Evolutionary conservation across 106 monocot species (phyloP).

Genomic region (Cymbidium sinense): DNA sequence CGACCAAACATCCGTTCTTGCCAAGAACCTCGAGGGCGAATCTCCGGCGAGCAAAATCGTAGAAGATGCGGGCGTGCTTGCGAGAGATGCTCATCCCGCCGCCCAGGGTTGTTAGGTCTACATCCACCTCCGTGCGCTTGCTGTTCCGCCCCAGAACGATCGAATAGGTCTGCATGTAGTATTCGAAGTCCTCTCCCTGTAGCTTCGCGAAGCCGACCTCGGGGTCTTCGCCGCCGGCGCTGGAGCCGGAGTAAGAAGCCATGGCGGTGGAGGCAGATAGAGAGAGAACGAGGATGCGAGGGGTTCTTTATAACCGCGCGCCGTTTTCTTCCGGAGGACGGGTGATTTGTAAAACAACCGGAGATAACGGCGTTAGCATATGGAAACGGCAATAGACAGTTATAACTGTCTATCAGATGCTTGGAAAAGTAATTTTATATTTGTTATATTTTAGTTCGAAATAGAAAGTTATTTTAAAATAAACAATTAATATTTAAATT

Average conservation of each 20-base stretch:
- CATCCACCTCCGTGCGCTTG: constrained; percentile 75
- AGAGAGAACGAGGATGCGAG: not conserved
- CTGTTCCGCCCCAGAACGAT: constrained; percentile 84
- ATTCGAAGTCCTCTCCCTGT: constrained; percentile 91
- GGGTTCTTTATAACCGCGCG: not conserved
- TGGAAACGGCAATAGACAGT: not conserved
- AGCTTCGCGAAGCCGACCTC: constrained; percentile 92
- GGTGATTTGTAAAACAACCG: too few species aligned
- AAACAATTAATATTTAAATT: too few species aligned
- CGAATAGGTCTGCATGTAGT: constrained; percentile 97
- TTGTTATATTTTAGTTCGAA: too few species aligned
- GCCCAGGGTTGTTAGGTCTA: constrained; percentile 70
- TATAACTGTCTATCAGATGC: not conserved
- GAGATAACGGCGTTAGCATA: not conserved
- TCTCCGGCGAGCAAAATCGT: constrained; percentile 71
- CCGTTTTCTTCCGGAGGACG: not conserved
- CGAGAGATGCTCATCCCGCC: constrained; percentile 92
- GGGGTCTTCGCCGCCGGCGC: constrained; percentile 21
- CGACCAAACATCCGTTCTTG: constrained; percentile 94
- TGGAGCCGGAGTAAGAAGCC: not conserved
- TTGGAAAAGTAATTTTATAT: not conserved
- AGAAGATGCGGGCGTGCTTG: constrained; percentile 83
- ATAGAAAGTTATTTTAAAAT: too few species aligned
- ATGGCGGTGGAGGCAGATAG: not conserved
- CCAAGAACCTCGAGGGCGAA: constrained; percentile 87